Base-by-base conservation (phyloP, 1,139 yeast species). In the Candida dubliniensis region DNA sequence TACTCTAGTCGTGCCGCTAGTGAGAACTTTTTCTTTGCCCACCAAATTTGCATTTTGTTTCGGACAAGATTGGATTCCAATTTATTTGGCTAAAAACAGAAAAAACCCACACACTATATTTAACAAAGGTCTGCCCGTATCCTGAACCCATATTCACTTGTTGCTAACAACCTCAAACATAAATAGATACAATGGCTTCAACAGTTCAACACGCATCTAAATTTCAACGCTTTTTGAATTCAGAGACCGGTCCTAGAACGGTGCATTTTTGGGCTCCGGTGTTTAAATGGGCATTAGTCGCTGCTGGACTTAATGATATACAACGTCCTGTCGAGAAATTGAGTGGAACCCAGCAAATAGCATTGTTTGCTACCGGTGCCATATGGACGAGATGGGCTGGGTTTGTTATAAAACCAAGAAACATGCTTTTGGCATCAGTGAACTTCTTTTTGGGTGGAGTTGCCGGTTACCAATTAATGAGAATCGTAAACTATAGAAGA, bases 371-470 rank as follows among this genome's bases (percentile, higher is more conserved):
- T 40, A 93, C 99, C 1, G 99, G 98, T 46, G 82, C 81, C 44
- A 90, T 93, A 58, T 93, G 99, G 99, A 93, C 99, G 38, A 82
- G 99, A 64, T 93, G 99, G 99, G 91, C 97, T 29, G 79, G 77
- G 2, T 80, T 90, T 66, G 95, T 90, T 51, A 93, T 93, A 62
- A 82, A 74, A 57, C 99, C 99, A 43, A 85, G 87, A 68, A 93
- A 93, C 70, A 76, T 78, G 55, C 72, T 93, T 49, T 76, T 93
- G 56, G 99, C 98, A 4, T 82, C 95, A 29, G 99, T 93, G 48
- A 93, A 93, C 70, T 89, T 90, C 76, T 93, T 93, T 76, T 74
- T 93, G 50, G 96, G 96, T 26, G 73, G 84, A 34, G 96, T 95
- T 37, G 97, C 97, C 2, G 89, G 95, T 29, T 81, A 76, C 63